Percentiles rank a stretch among this genome's conserved stretches.
These are phyloP conservation scores for Funneliformis mosseae DNA, from an alignment of 192 early-diverging fungal genomes.

Conservation along the genomic window DNA sequence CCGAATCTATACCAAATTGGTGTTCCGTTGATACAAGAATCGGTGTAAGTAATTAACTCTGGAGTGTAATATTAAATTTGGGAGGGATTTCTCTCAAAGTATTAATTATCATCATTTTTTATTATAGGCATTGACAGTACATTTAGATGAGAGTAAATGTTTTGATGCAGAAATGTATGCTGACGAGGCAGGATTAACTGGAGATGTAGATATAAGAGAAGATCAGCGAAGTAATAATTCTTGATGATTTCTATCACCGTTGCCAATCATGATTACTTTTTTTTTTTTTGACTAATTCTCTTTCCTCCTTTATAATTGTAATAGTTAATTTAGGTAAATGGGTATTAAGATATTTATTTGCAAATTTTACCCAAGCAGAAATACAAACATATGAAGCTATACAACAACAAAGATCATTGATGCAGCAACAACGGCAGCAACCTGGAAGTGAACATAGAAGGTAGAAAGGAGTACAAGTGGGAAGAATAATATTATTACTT, in stretches of 20 bases:
- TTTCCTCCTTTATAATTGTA: not conserved
- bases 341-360: conserved; percentile 77
- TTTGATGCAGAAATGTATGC: conserved; percentile 92
- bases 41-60: conserved; percentile 59
- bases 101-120: not conserved
- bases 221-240: conserved; percentile 69
- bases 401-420: not conserved
- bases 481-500: not conserved
- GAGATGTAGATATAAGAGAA: conserved; percentile 57
- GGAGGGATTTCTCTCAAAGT: not conserved
- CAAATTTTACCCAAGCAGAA: conserved; percentile 54
- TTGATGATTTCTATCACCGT: conserved; percentile 32
- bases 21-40: conserved; percentile 90
- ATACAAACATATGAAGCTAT: conserved; percentile 54
- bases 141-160: conserved; percentile 77
- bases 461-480: not conserved
- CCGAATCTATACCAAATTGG: conserved; percentile 88
- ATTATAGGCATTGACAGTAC: conserved; percentile 76
- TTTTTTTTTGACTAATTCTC: conserved; percentile 1
- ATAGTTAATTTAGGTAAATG: conserved; percentile 84
- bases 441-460: not conserved
- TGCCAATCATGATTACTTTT: not conserved
- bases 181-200: conserved; percentile 66
- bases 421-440: not conserved
- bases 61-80: not conserved